Evolutionary conservation across 495 filamentous ascomycete species (phyloP).

Genomic region (Annulohypoxylon nitens): DNA sequence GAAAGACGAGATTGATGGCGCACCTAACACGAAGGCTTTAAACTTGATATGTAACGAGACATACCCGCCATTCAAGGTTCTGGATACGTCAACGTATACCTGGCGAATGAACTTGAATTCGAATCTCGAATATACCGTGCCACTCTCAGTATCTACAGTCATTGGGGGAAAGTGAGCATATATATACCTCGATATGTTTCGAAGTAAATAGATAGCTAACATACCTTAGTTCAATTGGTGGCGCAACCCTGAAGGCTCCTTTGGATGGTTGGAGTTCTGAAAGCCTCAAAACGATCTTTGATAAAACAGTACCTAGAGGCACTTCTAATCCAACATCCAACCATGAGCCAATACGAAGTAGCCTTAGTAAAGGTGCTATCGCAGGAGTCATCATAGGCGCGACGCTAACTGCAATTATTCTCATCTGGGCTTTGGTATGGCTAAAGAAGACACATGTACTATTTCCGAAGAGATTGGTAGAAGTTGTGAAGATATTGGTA

Average conservation of each 20-base stretch:
- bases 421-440: not conserved
- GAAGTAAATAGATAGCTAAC: conserved; percentile 17
- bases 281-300: conserved; percentile 27
- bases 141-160: conserved; percentile 54
- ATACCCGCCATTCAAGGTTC: conserved; percentile 61
- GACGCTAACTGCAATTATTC: conserved; percentile 13
- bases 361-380: conserved; percentile 37
- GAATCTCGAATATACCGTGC: conserved; percentile 59
- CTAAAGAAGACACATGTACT: not conserved
- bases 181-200: conserved; percentile 28
- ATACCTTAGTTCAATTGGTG: conserved; percentile 18
- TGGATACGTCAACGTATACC: conserved; percentile 49
- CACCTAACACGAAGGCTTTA: too few relatives aligned
- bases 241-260: conserved; percentile 7
- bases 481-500: not conserved
- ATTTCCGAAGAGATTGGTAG: not conserved
- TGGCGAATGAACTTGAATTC: conserved; percentile 59
- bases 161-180: conserved; percentile 58
- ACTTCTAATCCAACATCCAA: too few relatives aligned
- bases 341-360: conserved; percentile 7
- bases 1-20: too few relatives aligned
- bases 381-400: conserved; percentile 47
- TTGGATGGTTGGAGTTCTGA: conserved; percentile 39
- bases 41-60: too few relatives aligned
- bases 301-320: conserved; percentile 21